These are phyloP conservation scores for Coffea eugenioides DNA, from an alignment of 257 asterid genomes.

Conservation along the genomic window DNA sequence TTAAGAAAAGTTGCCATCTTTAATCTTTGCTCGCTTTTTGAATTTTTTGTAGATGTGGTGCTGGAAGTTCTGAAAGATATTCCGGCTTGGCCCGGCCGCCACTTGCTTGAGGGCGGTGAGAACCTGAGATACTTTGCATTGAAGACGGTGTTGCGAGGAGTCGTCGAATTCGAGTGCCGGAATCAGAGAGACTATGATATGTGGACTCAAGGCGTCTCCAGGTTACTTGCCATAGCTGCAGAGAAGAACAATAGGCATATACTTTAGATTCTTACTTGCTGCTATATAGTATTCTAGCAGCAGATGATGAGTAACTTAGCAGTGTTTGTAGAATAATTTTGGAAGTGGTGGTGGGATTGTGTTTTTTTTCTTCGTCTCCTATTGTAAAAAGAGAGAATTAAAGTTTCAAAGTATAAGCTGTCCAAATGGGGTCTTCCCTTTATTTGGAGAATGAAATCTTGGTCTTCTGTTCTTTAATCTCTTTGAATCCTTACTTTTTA, in stretches of 20 bases:
- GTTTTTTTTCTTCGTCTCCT: constrained; percentile 9
- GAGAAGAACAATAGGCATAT: constrained; percentile 65
- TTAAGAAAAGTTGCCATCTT: constrained; percentile 29
- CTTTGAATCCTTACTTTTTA: constrained; percentile 26
- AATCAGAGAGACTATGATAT: constrained; percentile 80
- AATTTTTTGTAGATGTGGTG: constrained; percentile 63
- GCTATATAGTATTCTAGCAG: neutral
- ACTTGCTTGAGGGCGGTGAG: constrained; percentile 84
- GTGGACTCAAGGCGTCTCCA: constrained; percentile 96
- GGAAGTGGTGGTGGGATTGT: constrained; percentile 41
- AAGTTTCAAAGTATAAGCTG: neutral
- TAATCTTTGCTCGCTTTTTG: constrained; percentile 19
- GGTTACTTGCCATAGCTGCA: constrained; percentile 69
- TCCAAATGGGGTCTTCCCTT: constrained; percentile 33
- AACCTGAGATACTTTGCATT: constrained; percentile 71
- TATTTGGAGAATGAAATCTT: constrained; percentile 35
- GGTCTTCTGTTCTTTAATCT: constrained; percentile 23
- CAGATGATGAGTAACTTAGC: constrained; percentile 17
- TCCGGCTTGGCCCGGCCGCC: constrained; percentile 98
- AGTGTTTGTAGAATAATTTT: constrained; percentile 22
- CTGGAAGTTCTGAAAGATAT: constrained; percentile 71
- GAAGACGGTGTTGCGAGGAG: constrained; percentile 72
- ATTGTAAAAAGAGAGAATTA: constrained; percentile 29
- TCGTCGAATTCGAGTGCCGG: constrained; percentile 86
- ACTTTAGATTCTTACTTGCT: constrained; percentile 24